Evolutionary conservation across 2,329 filamentous ascomycete genomes (phyloP), one percentile per base, ranked within the genome.

Genomic region (Phoma herbarum): DNA sequence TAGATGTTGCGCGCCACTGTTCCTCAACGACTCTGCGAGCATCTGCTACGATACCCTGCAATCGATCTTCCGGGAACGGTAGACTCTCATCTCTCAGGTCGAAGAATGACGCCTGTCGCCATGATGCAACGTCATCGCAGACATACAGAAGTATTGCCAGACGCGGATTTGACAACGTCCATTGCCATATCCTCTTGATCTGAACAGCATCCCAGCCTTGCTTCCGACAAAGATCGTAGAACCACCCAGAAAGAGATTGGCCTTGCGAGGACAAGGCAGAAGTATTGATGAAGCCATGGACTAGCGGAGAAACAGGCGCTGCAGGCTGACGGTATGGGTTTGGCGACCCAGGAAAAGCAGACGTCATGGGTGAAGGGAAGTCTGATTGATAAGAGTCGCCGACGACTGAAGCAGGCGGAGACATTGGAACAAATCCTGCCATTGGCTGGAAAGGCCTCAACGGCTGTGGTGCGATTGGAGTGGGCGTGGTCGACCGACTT

Each of bases 1-100:
- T 77, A 7, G 74, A 71, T 4, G 77, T 76, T 22, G 76, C 77
- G 29, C 75, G 73, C 77, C 77, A 79, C 49, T 79, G 77, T 52
- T 75, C 72, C 14, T 75, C 71, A n/a, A 78, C 70, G 6, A 77
- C 70, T 47, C 71, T 74, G n/a, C 67, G 70, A 20, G 77, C 70
- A 58, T 78, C 70, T 25, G 70, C 66, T 16, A 77, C 77, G 35
- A 79, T 78, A 5, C 75, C 73, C 39, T 75, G 71, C 0, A 79
- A 66, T 22, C 73, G 70, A 6, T 73, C 74, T 52, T 78, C 77
- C 1, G 70, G 62, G 41, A 77, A 78, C 1, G 77, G 77, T 25
- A 78, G 52, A 37, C 73, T 75, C 39, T 73, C 72, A 37, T 79
- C 77, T 52, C 72, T 64, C 16, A 79, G 69, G 33, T 76, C 74